Conservation (phyloP, 768 basidiomycete species). For the Neoboletus magnificus region DNA sequence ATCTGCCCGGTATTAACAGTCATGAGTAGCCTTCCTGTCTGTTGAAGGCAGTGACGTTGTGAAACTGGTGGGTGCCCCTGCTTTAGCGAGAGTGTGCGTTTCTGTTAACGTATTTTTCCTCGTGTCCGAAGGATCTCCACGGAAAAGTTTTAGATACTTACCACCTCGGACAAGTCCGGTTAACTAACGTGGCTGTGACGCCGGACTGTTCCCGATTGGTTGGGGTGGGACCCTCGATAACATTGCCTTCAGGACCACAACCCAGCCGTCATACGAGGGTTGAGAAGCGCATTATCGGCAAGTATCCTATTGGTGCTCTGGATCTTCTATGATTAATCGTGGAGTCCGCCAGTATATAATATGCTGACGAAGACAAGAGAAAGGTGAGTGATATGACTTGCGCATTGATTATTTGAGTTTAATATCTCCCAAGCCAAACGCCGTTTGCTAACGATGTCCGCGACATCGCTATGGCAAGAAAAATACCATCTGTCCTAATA, state of each 20-base stretch:
- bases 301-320: constrained; percentile 10
- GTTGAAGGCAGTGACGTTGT: constrained; percentile 47
- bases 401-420: constrained; percentile 1
- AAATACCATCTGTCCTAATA: constrained; percentile 44
- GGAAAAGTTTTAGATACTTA: constrained; percentile 44
- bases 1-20: constrained; percentile 13
- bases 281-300: constrained; percentile 54
- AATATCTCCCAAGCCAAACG: constrained; percentile 41
- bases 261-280: constrained; percentile 47
- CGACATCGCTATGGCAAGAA: constrained; percentile 46
- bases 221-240: constrained; percentile 46
- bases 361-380: constrained; percentile 41
- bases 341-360: constrained; percentile 42
- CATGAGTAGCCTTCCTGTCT: constrained; percentile 45
- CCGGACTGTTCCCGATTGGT: constrained; percentile 45
- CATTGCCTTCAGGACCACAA: constrained; percentile 41
- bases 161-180: constrained; percentile 41
- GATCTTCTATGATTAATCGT: constrained; percentile 1
- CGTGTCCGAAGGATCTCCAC: constrained; percentile 37
- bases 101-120: constrained; percentile 14
- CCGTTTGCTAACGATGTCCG: constrained; percentile 56
- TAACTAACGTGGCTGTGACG: constrained; percentile 51
- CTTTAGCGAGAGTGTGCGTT: constrained; percentile 3
- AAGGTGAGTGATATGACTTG: constrained; percentile 33
- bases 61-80: constrained; percentile 37